Evolutionary conservation across 768 basidiomycete species (phyloP).

Genomic region (Mycena metata): DNA sequence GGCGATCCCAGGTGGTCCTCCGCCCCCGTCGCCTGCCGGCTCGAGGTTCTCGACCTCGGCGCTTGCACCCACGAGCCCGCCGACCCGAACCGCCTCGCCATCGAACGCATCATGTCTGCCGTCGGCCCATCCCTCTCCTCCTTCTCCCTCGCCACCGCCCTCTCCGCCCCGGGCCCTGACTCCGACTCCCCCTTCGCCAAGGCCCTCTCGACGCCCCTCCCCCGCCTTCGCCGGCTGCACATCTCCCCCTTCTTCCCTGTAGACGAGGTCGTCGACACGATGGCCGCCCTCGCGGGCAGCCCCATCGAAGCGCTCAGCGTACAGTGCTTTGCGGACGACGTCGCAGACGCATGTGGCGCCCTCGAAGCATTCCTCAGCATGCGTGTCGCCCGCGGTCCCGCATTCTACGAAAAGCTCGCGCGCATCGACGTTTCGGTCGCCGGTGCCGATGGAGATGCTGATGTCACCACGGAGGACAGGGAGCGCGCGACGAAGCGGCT

Average conservation of each 20-base stretch:
- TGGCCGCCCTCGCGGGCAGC: conserved; percentile 68
- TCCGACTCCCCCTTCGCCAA: conserved; percentile 54
- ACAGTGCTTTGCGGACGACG: conserved; percentile 73
- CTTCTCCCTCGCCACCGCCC: conserved; percentile 66
- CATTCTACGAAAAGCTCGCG: conserved; percentile 64
- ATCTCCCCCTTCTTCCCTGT: conserved; percentile 74
- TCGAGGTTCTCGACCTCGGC: conserved; percentile 70
- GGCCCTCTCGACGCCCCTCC: conserved; percentile 58
- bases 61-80: conserved; percentile 68
- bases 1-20: conserved; percentile 72
- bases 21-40: conserved; percentile 62
- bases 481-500: conserved; percentile 58
- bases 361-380: conserved; percentile 69
- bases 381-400: conserved; percentile 62
- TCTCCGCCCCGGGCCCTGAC: conserved; percentile 46
- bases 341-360: conserved; percentile 70
- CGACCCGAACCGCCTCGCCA: conserved; percentile 66
- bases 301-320: conserved; percentile 71
- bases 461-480: conserved; percentile 55
- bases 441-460: conserved; percentile 51
- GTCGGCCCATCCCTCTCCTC: conserved; percentile 68
- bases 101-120: conserved; percentile 71
- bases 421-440: conserved; percentile 64
- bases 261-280: conserved; percentile 70
- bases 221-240: conserved; percentile 66